A percentile compares a stretch with the other conserved stretches of the same genome.
Conservation (phyloP, 2,329 filamentous ascomycete genomes). For the Teratosphaeria viscida region DNA sequence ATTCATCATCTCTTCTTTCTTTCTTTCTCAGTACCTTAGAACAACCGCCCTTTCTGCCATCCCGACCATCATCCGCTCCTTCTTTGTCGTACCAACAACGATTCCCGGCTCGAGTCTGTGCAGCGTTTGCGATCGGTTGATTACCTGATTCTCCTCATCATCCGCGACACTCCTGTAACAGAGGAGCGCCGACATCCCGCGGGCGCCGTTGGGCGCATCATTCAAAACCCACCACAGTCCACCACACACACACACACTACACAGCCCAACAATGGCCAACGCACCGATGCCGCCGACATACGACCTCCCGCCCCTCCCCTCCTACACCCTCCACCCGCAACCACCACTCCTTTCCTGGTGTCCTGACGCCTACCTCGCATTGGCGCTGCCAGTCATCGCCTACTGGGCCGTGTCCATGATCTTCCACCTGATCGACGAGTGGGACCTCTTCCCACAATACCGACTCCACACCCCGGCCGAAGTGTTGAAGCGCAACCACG, state of each 20-base stretch:
- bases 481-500: conserved; percentile 77
- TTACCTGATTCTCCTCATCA: not conserved
- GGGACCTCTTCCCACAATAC: conserved; percentile 81
- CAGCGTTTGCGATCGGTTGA: not conserved
- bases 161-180: not conserved
- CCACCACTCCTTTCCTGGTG: conserved; percentile 65
- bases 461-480: conserved; percentile 91
- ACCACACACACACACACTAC: not conserved
- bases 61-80: conserved; percentile 10
- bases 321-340: conserved; percentile 62
- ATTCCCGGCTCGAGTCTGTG: not conserved
- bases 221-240: not conserved
- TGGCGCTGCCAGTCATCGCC: conserved; percentile 65
- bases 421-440: conserved; percentile 79
- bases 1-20: not conserved
- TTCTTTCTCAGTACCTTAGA: not conserved
- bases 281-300: conserved; percentile 37
- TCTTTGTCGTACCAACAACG: not conserved
- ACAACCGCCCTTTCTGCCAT: not conserved
- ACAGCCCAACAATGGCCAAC: conserved; percentile 18
- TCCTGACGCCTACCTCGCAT: conserved; percentile 68
- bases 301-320: conserved; percentile 73
- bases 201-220: conserved; percentile 2
- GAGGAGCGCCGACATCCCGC: not conserved
- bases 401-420: conserved; percentile 83